Evolutionary conservation across 2,329 filamentous ascomycete species (phyloP), one percentile per base, ranked within the genome.

Genomic region (Curvularia sp.): DNA sequence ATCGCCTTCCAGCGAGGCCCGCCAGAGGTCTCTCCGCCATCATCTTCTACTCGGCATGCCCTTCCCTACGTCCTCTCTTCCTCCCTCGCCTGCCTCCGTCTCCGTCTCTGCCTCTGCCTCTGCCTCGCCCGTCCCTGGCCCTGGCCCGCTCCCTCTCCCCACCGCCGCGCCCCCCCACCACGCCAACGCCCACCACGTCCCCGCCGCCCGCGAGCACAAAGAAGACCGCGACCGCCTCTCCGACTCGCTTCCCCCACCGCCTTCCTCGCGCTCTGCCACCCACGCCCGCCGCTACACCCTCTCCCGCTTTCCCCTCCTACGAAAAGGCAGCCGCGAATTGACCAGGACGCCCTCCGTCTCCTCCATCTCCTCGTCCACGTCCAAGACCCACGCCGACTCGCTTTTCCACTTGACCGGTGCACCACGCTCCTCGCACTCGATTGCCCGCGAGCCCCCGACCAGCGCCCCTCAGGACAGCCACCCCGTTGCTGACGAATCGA

Each of bases 21-120:
- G 67, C 62, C 65, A 69, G 65, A 54, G 51, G 52, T 55, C 65
- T 72, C 70, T 72, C 70, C 68, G 69, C 67, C 62, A 71, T 63
- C 58, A 69, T 73, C 70, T 71, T 69, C 65, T 60, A 61, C 39
- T 67, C 65, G 68, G 67, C 68, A 75, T 75, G 74, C 71, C 72
- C 66, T 71, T 66, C 55, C 55, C 58, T 61, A 71, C 70, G 53
- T 71, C 70, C 51, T 65, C 73, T 57, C 66, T 67, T 61, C 63
- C 67, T 43, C 69, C 73, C 63, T 61, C 66, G 57, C 64, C 71
- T 58, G 62, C 63, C 18, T 18, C 18, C 18, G 18, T 18, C 55
- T 50, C 68, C 52, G 55, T 61, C 49, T 64, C 72, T 60, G 61
- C 63, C 55, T 51, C 69, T 50, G 55, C 62, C 51, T 63, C 67